These are phyloP conservation scores for Fraxinus velutina DNA, from an alignment of 305 asterid genomes.

Conservation along the genomic window DNA sequence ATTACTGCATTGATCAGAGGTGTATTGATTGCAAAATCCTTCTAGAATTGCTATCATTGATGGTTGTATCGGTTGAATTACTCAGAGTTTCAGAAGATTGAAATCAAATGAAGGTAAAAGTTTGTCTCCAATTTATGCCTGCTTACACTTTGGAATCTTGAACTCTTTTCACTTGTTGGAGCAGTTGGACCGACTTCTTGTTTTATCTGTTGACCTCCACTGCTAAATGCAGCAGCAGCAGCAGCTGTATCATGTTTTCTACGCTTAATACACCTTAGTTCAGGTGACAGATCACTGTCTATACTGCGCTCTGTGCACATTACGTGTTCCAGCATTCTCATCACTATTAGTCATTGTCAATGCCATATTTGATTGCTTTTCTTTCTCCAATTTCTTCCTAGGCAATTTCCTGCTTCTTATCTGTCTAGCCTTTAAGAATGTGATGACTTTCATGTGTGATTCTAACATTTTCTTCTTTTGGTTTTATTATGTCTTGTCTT, in stretches of 20 bases:
- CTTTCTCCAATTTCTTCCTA: background rate
- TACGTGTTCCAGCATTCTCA: constrained; percentile 19
- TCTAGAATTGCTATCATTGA: background rate
- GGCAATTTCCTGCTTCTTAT: background rate
- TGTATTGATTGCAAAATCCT: background rate
- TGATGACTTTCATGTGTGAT: constrained; percentile 17
- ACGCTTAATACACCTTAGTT: constrained; percentile 32
- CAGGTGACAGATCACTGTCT: constrained; percentile 19
- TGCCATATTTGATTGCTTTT: constrained; percentile 18
- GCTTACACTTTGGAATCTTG: constrained; percentile 63
- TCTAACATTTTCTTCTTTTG: constrained; percentile 30
- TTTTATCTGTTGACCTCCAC: constrained; percentile 19
- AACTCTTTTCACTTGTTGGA: constrained; percentile 55
- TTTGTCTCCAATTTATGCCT: constrained; percentile 43
- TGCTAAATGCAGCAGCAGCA: constrained; percentile 18
- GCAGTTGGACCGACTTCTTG: constrained; percentile 27
- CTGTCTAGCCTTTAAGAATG: constrained; percentile 19
- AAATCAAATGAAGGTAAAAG: background rate
- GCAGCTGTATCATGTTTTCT: constrained; percentile 34
- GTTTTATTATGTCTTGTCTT: constrained; percentile 30
- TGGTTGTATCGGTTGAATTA: background rate
- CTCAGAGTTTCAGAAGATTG: background rate
- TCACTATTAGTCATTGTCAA: constrained; percentile 30
- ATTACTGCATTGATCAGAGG: background rate
- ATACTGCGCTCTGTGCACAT: constrained; percentile 3